A percentile compares a stretch with the other conserved stretches of the same genome.
Conservation (phyloP, 2,329 filamentous ascomycete genomes). For the Talaromyces sp. region DNA sequence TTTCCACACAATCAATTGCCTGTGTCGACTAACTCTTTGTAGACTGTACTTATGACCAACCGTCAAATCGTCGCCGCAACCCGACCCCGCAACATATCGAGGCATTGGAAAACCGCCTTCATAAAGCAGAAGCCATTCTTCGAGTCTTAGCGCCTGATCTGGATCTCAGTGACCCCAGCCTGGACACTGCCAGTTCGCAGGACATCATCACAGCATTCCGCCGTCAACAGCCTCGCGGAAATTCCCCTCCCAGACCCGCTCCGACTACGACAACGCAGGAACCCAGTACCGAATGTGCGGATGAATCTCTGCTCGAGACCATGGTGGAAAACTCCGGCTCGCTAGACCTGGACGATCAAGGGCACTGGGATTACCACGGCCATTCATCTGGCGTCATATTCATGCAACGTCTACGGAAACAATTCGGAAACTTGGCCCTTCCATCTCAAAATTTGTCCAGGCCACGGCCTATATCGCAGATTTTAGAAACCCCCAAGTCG, state of each 20-base stretch:
- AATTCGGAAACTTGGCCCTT: conserved; percentile 72
- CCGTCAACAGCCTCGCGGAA: conserved; percentile 24
- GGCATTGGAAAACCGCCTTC: conserved; percentile 74
- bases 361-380: conserved; percentile 92
- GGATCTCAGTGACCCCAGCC: conserved; percentile 76
- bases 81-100: conserved; percentile 91
- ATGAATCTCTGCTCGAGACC: conserved; percentile 75
- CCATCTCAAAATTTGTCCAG: conserved; percentile 54
- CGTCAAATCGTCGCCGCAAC: conserved; percentile 84
- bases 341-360: conserved; percentile 84
- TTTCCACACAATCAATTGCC: neutral
- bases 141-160: conserved; percentile 77
- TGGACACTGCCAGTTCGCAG: conserved; percentile 72
- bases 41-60: conserved; percentile 96
- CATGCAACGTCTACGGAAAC: conserved; percentile 77
- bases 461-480: conserved; percentile 50
- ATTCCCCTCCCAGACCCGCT: conserved; percentile 14
- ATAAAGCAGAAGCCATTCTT: conserved; percentile 76
- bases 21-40: neutral
- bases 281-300: conserved; percentile 40
- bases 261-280: conserved; percentile 19
- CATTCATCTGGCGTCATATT: conserved; percentile 90
- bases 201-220: conserved; percentile 50
- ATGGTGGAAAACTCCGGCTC: conserved; percentile 94
- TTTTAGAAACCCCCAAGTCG: conserved; percentile 67